A percentile compares a stretch with the other conserved stretches of the same genome.
Conservation (phyloP, 305 asterid genomes). For the Fraxinus angustifolia region DNA sequence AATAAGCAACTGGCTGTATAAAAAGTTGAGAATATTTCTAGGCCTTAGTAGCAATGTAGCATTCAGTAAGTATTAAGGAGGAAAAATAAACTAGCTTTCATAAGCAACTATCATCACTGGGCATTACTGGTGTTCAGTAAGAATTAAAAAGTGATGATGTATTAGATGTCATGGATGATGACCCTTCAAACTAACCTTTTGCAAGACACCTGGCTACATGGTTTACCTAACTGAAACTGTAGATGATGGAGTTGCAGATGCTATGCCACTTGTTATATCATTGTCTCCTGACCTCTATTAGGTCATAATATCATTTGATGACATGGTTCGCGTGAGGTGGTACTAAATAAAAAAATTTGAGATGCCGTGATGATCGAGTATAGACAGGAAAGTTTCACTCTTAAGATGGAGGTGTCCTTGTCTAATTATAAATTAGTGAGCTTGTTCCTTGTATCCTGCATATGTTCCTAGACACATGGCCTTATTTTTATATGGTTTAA, state of each 20-base stretch:
- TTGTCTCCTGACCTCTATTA: not conserved
- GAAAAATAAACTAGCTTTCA: not conserved
- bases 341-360: not conserved
- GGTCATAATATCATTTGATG: not conserved
- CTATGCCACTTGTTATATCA: not conserved
- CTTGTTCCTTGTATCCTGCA: not conserved
- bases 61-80: not conserved
- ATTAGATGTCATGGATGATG: not conserved
- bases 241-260: not conserved
- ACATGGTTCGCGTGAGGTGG: not conserved
- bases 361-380: not conserved
- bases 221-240: not conserved
- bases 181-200: not conserved
- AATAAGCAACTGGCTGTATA: not conserved
- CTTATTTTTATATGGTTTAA: slow-evolving; percentile 3
- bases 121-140: not conserved
- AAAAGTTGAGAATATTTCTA: not conserved
- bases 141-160: not conserved
- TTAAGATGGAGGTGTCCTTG: slow-evolving; percentile 9
- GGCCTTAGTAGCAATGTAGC: not conserved
- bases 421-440: not conserved
- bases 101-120: not conserved
- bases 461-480: slow-evolving; percentile 13
- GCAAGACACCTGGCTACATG: slow-evolving; percentile 7
- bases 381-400: not conserved